These are phyloP conservation scores for Didymella segeticola DNA, from an alignment of 2,329 filamentous ascomycete genomes.

Conservation along the genomic window DNA sequence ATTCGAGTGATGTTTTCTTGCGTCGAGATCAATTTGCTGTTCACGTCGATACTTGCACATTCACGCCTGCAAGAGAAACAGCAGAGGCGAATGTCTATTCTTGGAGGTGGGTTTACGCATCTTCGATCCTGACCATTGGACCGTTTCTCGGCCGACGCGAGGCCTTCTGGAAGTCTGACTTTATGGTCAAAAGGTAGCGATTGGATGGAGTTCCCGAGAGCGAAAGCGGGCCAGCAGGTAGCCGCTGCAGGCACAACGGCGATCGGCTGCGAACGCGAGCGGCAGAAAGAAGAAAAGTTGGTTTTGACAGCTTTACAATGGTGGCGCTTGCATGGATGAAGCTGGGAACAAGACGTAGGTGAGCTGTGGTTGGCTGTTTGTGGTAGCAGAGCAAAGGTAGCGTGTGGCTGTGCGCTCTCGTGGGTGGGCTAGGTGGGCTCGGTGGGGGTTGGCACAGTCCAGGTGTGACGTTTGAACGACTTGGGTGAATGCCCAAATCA, in stretches of 20 bases:
- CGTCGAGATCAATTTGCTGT: neutral
- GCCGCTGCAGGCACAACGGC: slow-evolving; percentile 42
- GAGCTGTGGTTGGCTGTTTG: slow-evolving; percentile 19
- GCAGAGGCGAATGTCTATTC: slow-evolving; percentile 7
- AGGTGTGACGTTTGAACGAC: slow-evolving; percentile 16
- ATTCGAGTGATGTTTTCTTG: neutral
- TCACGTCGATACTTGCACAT: neutral
- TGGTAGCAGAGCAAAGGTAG: slow-evolving; percentile 3
- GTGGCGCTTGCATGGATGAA: slow-evolving; percentile 18
- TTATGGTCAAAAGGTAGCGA: slow-evolving; percentile 13
- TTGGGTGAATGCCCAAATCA: slow-evolving; percentile 23
- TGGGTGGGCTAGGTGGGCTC: slow-evolving; percentile 1
- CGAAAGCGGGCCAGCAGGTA: slow-evolving; percentile 37
- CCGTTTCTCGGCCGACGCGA: slow-evolving; percentile 30
- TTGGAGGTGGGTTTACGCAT: neutral
- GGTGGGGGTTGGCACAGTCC: slow-evolving; percentile 14
- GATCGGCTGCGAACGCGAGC: slow-evolving; percentile 29
- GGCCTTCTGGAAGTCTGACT: slow-evolving; percentile 22
- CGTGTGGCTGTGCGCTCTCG: slow-evolving; percentile 21
- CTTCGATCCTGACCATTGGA: neutral
- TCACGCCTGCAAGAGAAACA: neutral
- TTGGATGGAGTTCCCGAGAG: slow-evolving; percentile 37
- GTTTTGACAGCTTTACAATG: slow-evolving; percentile 15
- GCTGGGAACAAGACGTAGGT: slow-evolving; percentile 13
- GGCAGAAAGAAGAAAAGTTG: slow-evolving; percentile 20